A percentile compares a stretch with the other conserved stretches of the same genome.
phyloP scores from a whole-genome alignment of 495 filamentous ascomycete species.

The Penicillium cataractarum region DNA sequence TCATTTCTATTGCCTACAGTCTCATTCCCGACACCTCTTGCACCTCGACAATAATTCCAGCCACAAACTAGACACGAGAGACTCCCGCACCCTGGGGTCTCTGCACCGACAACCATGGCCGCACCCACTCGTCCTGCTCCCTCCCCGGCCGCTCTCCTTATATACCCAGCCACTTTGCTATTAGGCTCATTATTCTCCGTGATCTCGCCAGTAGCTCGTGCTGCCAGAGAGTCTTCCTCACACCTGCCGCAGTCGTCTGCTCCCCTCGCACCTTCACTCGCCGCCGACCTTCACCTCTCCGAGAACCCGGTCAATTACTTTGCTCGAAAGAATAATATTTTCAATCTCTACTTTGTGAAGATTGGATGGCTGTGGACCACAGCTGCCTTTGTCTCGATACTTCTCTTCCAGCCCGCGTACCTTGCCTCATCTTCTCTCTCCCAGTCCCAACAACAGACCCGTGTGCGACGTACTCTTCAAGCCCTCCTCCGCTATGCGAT shows the following conservation, averaged over 20 bases:
- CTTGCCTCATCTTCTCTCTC: slow-evolving; percentile 21
- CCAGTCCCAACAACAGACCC: slow-evolving; percentile 25
- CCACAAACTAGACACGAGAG: not conserved
- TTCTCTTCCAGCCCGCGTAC: slow-evolving; percentile 59
- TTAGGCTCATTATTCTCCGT: slow-evolving; percentile 79
- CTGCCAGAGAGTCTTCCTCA: slow-evolving; percentile 24
- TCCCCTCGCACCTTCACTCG: slow-evolving; percentile 58
- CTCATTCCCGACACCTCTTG: not conserved
- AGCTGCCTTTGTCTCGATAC: slow-evolving; percentile 63
- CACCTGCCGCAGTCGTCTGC: slow-evolving; percentile 54
- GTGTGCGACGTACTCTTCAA: slow-evolving; percentile 38
- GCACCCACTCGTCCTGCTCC: slow-evolving; percentile 25
- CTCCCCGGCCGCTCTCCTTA: slow-evolving; percentile 48
- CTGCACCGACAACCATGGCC: slow-evolving; percentile 26
- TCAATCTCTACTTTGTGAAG: slow-evolving; percentile 93
- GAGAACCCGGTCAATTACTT: slow-evolving; percentile 72
- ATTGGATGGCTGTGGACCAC: slow-evolving; percentile 92
- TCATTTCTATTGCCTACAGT: not conserved
- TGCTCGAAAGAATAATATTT: slow-evolving; percentile 84
- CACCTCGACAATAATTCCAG: not conserved
- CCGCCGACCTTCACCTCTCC: slow-evolving; percentile 42
- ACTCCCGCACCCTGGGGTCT: slow-evolving; percentile 4
- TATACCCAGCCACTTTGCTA: slow-evolving; percentile 77
- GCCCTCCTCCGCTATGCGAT: slow-evolving; percentile 68
- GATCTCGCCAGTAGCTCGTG: slow-evolving; percentile 68